Evolutionary conservation across 2,329 filamentous ascomycete species (phyloP).

Genomic region (Dryadomyces sulphureus): DNA sequence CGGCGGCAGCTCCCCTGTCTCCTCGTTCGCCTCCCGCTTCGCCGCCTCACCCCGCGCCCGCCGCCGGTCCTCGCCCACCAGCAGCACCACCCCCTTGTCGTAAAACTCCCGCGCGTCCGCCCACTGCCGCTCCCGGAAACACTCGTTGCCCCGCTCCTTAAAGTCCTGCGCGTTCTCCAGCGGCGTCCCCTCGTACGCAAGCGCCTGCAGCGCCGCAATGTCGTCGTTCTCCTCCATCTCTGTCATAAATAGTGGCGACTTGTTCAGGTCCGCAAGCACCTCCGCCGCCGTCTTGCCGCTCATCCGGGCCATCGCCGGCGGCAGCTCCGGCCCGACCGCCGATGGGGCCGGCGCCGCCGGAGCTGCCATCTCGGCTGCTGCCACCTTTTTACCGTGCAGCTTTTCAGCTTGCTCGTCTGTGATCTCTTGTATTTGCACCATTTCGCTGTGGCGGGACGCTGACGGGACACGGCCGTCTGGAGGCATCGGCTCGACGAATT

Average conservation of each 20-base stretch:
- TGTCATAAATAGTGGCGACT: constrained; percentile 87
- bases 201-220: constrained; percentile 73
- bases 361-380: neutral
- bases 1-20: constrained; percentile 7
- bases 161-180: constrained; percentile 73
- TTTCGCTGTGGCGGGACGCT: no score
- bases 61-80: constrained; percentile 48
- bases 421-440: constrained; percentile 12
- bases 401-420: constrained; percentile 2
- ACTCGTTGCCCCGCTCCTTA: constrained; percentile 85
- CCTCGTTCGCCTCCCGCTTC: neutral
- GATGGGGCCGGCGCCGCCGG: neutral
- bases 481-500: neutral
- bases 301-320: constrained; percentile 26
- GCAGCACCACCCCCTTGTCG: constrained; percentile 63
- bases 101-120: constrained; percentile 85
- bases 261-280: constrained; percentile 41
- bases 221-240: constrained; percentile 73
- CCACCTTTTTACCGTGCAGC: neutral
- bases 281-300: constrained; percentile 37
- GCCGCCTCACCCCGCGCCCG: constrained; percentile 23
- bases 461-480: no score
- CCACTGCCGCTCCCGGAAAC: constrained; percentile 60
- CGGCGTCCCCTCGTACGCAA: constrained; percentile 85
- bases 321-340: constrained; percentile 24